These are phyloP conservation scores for Amanita molliuscula DNA, from an alignment of 768 basidiomycete species.

Conservation along the genomic window DNA sequence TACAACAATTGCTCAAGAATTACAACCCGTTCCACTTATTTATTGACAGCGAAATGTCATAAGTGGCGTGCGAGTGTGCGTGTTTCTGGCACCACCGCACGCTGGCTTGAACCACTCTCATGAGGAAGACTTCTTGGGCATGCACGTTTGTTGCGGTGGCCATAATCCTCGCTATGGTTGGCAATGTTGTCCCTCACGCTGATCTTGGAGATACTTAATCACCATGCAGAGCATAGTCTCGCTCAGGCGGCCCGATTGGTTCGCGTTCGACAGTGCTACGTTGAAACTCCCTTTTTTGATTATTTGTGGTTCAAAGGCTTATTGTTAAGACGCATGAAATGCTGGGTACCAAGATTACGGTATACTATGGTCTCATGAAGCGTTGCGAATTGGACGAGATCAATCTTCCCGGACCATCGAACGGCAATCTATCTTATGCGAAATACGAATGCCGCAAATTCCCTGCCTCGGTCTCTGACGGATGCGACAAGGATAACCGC, in stretches of 20 bases:
- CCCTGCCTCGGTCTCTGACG: slow-evolving; percentile 41
- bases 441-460: slow-evolving; percentile 57
- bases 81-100: too few relatives aligned
- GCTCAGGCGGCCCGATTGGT: slow-evolving; percentile 55
- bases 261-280: slow-evolving; percentile 11
- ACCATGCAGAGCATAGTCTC: slow-evolving; percentile 45
- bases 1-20: too few relatives aligned
- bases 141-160: slow-evolving; percentile 50
- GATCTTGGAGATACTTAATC: background rate
- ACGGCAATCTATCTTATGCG: slow-evolving; percentile 37
- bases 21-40: background rate
- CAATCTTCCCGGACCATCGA: slow-evolving; percentile 32
- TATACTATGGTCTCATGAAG: slow-evolving; percentile 48
- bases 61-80: too few relatives aligned
- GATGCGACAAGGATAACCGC: slow-evolving; percentile 41
- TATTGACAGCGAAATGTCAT: too few relatives aligned
- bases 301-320: slow-evolving; percentile 23
- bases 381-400: slow-evolving; percentile 46
- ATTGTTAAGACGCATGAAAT: slow-evolving; percentile 32
- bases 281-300: background rate
- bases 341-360: slow-evolving; percentile 34
- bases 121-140: slow-evolving; percentile 65
- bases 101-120: slow-evolving; percentile 15
- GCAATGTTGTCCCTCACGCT: slow-evolving; percentile 12
- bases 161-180: slow-evolving; percentile 39